Evolutionary conservation across 768 basidiomycete genomes (phyloP), one percentile per base, ranked within the genome.

Genomic region (Crassisporium funariophilum): DNA sequence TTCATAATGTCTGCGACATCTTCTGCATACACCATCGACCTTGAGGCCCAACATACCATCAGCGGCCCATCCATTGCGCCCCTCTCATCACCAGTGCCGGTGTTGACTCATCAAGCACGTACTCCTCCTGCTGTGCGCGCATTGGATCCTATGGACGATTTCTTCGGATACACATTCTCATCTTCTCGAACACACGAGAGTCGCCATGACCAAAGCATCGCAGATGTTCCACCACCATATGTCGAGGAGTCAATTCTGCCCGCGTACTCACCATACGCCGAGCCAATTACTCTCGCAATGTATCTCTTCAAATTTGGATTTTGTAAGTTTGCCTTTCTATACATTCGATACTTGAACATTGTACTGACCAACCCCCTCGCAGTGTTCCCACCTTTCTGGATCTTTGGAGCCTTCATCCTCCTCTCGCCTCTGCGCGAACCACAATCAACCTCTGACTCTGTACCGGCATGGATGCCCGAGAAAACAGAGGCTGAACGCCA

Each of bases 301-400:
- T 81, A 76, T 59, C 62, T 84, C 36, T 84, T 84, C 68, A 78
- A 77, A 56, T 83, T 82, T 47, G 81, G 82, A 35, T 83, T 84
- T 57, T 57, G 83, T 84, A 55, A 58, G 82, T 69, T 36, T 44
- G n/a, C n/a, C 17, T 44, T 23, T 41, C 29, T 34, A 35, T 15
- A 31, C 10, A 22, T 20, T 6, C n/a, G 13, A 25, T 24, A 27
- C 35, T 22, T 15, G 3, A 31, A 19, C 15, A 13, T 4, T 6
- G 21, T 38, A 15, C 33, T 44, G 36, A 52, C 43, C 46, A 47
- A 24, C 11, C 15, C 35, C 15, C 50, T 47, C 44, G 5, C 13
- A 84, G 82, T 83, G 41, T 84, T 84, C 60, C 79, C 78, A 2
- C 68, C 77, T 31, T 83, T 84, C 61, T 84, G 82, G 82, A 69